Base-by-base conservation (phyloP, 495 filamentous ascomycete species). In the Tricharina praecox region DNA sequence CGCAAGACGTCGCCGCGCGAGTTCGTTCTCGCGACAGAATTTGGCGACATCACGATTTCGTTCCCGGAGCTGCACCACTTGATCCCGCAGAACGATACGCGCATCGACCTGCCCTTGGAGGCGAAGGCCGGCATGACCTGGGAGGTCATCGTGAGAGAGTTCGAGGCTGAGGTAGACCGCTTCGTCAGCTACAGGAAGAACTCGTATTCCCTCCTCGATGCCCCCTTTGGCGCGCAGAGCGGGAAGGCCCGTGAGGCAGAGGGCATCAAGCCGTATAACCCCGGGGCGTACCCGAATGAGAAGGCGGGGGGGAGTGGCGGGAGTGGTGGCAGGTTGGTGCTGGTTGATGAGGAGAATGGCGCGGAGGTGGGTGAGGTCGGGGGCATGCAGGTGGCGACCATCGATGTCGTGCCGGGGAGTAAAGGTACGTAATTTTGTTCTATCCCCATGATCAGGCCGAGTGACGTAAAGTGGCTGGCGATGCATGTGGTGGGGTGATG, bases 281-380 rank as follows among this genome's bases (percentile, higher is more conserved):
- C 43, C n/a, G 35, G 43, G 15, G 45, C 45, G 3, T 54, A 52
- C 24, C 21, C 36, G 3, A 48, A 54, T 33, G 47, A 52, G 7
- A 58, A 59, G n/a, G 33, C 23, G 9, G 36, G 11, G 36, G 8
- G 5, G 24, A n/a, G n/a, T n/a, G n/a, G n/a, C n/a, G n/a, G n/a
- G n/a, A 33, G n/a, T 5, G 26, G 37, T 57, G 68, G 59, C 63
- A 64, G 49, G 48, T 69, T 97, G 49, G 90, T 96, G n/a, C 69
- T 97, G 2, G 68, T 96, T 23, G 84, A 97, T 49, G 90, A 97
- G 58, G 88, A 96, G 52, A 78, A 97, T 69, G 90, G 85, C 40
- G 88, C 81, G 61, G 81, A 96, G 3, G 85, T 97, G 15, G 92
- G 90, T 23, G 90, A 95, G 59, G 69, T 97, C 49, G 70, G 76